Evolutionary conservation across 2,329 filamentous ascomycete genomes (phyloP).

Genomic region (Drechmeria coniospora): DNA sequence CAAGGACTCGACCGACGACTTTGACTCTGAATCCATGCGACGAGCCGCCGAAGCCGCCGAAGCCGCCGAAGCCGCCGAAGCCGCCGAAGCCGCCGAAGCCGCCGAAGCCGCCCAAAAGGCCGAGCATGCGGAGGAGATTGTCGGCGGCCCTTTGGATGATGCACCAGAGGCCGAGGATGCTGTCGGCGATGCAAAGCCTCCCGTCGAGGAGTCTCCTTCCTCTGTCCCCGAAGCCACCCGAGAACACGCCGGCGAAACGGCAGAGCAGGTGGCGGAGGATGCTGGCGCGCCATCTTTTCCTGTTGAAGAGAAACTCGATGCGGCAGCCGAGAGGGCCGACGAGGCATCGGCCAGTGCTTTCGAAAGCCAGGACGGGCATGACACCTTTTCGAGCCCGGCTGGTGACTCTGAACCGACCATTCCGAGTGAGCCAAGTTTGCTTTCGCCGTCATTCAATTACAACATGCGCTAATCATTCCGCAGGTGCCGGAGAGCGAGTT

Average conservation of each 20-base stretch:
- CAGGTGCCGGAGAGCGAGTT: too few species aligned
- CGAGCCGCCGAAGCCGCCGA: constrained; percentile 33
- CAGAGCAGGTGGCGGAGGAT: constrained; percentile 12
- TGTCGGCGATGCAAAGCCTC: not conserved
- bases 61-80: constrained; percentile 8
- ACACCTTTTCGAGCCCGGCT: too few species aligned
- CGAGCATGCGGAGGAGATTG: constrained; percentile 8
- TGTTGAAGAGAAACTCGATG: too few species aligned
- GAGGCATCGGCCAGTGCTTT: too few species aligned
- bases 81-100: constrained; percentile 19
- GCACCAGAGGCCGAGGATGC: constrained; percentile 6
- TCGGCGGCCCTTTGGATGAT: too few species aligned
- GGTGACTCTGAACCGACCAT: too few species aligned
- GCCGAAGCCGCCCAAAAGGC: constrained; percentile 10
- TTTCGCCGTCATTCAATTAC: too few species aligned
- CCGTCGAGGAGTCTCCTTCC: not conserved
- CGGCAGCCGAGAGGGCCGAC: too few species aligned
- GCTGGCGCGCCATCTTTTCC: too few species aligned
- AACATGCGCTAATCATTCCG: too few species aligned
- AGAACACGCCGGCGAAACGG: constrained; percentile 8
- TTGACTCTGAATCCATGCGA: constrained; percentile 51
- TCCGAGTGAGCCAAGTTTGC: too few species aligned
- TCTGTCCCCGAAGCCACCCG: not conserved
- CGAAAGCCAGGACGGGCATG: too few species aligned
- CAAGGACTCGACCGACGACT: constrained; percentile 62